A percentile compares a stretch with the other conserved stretches of the same genome.
phyloP scores from a whole-genome alignment of 2,329 filamentous ascomycete genomes.

The Alternaria angustiovoidea region DNA sequence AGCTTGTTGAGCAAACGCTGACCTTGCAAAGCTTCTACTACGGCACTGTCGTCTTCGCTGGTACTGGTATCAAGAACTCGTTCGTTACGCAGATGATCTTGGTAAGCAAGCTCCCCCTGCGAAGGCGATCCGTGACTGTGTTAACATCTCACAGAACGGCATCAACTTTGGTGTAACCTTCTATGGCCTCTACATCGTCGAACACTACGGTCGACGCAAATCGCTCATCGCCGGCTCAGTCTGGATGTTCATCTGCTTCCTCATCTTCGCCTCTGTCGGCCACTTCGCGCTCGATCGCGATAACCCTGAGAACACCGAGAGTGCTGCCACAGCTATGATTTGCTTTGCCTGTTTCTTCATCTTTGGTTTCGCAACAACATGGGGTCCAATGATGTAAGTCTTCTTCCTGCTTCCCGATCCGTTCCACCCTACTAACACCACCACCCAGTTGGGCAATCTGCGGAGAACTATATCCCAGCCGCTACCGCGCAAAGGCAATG shows the following conservation, averaged over 20 bases:
- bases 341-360: conserved; percentile 74
- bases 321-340: conserved; percentile 63
- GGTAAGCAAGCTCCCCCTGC: conserved; percentile 27
- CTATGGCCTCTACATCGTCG: conserved; percentile 56
- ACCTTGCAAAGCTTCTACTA: conserved; percentile 57
- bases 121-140: not conserved
- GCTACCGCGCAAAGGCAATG: conserved; percentile 57
- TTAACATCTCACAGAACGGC: conserved; percentile 36
- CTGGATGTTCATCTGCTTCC: conserved; percentile 65
- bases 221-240: conserved; percentile 55
- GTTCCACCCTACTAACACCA: conserved; percentile 44
- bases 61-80: conserved; percentile 52
- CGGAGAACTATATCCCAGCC: conserved; percentile 69
- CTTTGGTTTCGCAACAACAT: conserved; percentile 70
- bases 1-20: not conserved
- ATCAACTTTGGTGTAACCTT: conserved; percentile 59
- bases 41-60: conserved; percentile 54
- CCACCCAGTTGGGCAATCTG: conserved; percentile 66
- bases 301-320: conserved; percentile 40
- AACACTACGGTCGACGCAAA: conserved; percentile 55
- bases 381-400: conserved; percentile 67
- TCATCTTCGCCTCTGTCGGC: conserved; percentile 59
- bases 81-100: conserved; percentile 37
- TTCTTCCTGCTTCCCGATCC: not conserved
- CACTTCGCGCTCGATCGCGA: conserved; percentile 52